Percentiles rank a stretch among this genome's conserved stretches.
Conservation (phyloP, 495 filamentous ascomycete genomes). For the Daldinia grandis region DNA sequence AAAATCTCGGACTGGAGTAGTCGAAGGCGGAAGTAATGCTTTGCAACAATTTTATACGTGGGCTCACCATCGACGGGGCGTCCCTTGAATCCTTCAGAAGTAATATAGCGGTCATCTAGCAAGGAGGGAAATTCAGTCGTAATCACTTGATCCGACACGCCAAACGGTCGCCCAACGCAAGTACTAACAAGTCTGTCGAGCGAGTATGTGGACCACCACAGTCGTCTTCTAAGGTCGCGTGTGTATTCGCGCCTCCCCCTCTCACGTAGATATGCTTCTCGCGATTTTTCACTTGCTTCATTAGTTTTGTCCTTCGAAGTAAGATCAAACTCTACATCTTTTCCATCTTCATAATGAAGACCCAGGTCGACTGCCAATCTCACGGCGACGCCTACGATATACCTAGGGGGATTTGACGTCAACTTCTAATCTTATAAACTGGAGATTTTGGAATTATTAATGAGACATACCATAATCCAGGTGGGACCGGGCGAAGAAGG, state of each 20-base stretch:
- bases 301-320: conserved; percentile 34
- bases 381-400: conserved; percentile 93
- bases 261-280: conserved; percentile 54
- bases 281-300: conserved; percentile 39
- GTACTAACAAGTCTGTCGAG: conserved; percentile 91
- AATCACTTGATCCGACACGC: conserved; percentile 91
- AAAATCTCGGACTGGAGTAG: conserved; percentile 94
- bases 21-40: conserved; percentile 92
- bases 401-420: conserved; percentile 52
- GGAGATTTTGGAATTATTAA: not conserved
- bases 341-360: conserved; percentile 90
- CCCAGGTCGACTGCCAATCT: conserved; percentile 91
- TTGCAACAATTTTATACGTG: conserved; percentile 86
- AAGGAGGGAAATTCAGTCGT: conserved; percentile 93
- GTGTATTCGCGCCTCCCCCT: conserved; percentile 84
- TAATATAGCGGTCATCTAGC: conserved; percentile 88
- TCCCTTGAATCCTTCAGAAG: conserved; percentile 74
- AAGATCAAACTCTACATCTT: conserved; percentile 65
- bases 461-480: conserved; percentile 75
- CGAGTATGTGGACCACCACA: conserved; percentile 98
- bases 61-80: conserved; percentile 62
- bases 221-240: conserved; percentile 82
- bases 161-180: conserved; percentile 92
- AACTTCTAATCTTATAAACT: not conserved
- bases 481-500: conserved; percentile 86